Evolutionary conservation across 2,329 filamentous ascomycete species (phyloP).

Genomic region (Lachnellula willkommii): DNA sequence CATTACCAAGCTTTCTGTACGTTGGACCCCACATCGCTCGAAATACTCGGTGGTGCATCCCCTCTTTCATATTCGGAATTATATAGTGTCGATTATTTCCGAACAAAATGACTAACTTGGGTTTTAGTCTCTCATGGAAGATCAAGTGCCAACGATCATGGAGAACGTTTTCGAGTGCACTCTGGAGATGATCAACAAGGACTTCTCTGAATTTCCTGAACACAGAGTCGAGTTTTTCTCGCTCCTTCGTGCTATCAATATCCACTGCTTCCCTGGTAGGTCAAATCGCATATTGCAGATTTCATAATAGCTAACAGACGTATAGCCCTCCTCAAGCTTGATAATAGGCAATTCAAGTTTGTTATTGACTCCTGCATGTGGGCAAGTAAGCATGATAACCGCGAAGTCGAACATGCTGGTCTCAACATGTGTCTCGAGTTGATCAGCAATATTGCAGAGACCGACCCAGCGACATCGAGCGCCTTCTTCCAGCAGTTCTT

Average conservation of each 20-base stretch:
- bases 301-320: slow-evolving; percentile 9
- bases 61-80: slow-evolving; percentile 18
- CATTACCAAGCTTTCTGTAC: slow-evolving; percentile 91
- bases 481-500: slow-evolving; percentile 99
- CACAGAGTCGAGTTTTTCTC: slow-evolving; percentile 99
- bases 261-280: slow-evolving; percentile 85
- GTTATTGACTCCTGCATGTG: slow-evolving; percentile 99
- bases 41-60: slow-evolving; percentile 42
- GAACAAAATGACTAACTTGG: slow-evolving; percentile 29
- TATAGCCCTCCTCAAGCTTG: slow-evolving; percentile 76
- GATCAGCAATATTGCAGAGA: slow-evolving; percentile 94
- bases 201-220: slow-evolving; percentile 98
- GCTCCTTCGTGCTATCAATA: slow-evolving; percentile 87
- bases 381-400: slow-evolving; percentile 99
- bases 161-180: slow-evolving; percentile 98
- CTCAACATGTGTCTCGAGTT: slow-evolving; percentile 97
- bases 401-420: slow-evolving; percentile 92
- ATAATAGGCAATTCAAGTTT: slow-evolving; percentile 97
- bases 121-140: slow-evolving; percentile 82
- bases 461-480: slow-evolving; percentile 78
- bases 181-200: slow-evolving; percentile 99
- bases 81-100: background rate
- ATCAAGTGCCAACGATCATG: slow-evolving; percentile 96
- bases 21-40: slow-evolving; percentile 48
- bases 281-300: background rate